Evolutionary conservation across 139 green algal genomes (phyloP).

Genomic region (Chlorella ohadii): DNA sequence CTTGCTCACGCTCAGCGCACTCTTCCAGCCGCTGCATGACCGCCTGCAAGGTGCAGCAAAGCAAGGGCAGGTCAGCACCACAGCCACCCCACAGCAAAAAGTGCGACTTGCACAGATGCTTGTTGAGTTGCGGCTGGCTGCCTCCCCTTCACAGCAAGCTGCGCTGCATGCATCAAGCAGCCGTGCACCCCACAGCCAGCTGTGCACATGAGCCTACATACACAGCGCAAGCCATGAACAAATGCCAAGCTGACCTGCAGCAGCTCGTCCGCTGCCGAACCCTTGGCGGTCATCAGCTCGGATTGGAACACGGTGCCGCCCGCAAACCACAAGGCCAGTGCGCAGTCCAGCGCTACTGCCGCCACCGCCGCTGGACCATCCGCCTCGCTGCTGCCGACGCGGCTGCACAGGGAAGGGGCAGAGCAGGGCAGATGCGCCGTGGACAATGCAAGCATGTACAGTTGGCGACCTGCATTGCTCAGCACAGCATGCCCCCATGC

Average conservation of each 20-base stretch:
- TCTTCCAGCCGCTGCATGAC: conserved; percentile 24
- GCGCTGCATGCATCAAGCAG: no score
- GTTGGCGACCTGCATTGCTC: no score
- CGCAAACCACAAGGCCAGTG: conserved; percentile 11
- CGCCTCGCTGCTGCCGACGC: neutral
- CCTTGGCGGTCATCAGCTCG: neutral
- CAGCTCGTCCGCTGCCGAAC: neutral
- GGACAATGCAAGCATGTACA: no score
- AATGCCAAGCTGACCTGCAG: neutral
- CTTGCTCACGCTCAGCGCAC: no score
- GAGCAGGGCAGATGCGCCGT: neutral
- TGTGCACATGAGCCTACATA: no score
- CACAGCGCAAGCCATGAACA: no score
- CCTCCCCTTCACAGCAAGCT: no score
- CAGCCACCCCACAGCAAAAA: no score
- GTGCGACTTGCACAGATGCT: no score
- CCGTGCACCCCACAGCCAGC: no score
- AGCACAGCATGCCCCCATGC: neutral
- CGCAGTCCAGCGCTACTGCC: neutral
- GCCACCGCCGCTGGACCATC: neutral
- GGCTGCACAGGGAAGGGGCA: neutral
- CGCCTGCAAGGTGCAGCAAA: neutral
- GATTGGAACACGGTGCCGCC: conserved; percentile 8
- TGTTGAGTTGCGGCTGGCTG: no score
- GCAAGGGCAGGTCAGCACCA: neutral